Base-by-base conservation (phyloP, 140 eudicot genomes). In the Flaveria floridana region DNA sequence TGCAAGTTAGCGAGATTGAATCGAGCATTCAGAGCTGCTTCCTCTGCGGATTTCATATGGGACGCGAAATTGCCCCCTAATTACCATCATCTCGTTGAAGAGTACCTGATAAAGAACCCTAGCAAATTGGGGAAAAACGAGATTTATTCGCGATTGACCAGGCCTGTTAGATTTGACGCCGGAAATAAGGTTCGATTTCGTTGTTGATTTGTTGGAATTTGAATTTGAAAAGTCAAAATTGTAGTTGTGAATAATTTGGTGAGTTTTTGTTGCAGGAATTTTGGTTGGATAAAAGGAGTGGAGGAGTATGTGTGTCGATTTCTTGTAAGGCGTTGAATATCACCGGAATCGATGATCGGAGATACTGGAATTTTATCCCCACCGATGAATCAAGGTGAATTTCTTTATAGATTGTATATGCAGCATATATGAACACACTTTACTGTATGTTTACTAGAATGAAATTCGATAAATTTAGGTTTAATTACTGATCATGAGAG, bases 261-360 rank as follows among this genome's bases (percentile, higher is more conserved):
- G 48, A 5, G 12, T 37, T 76, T 76, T 73, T 57, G 15, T 74
- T 80, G 3, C 80, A 94, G 96, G 92, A 87, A 74, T 80, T 88
- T 25, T 94, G 96, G 99, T 67, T 91, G 68, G 97, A 94, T 68
- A 94, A 91, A 82, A 84, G 85, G 14, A 88, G 83, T 0, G 95
- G 96, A 57, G 96, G 96, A 19, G 80, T 88, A 4, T 94, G 99
- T 76, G 65, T 91, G 79, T 82, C 99, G 18, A 87, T 94, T 28
- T 88, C 97, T 23, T 89, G 86, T 1, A 91, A 81, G 82, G 95
- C 90, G 4, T 21, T 94, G 86, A 23, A 82, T 58, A 94, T 94
- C 57, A 94, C 95, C 6, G 99, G 99, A 14, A 94, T 94, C 21
- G 96, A 91, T 84, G 99, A 94, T 80, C 76, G 96, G 86, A 84